Evolutionary conservation across 2,329 filamentous ascomycete species (phyloP), one percentile per base, ranked within the genome.

Genomic region (Diaporthe sp.): DNA sequence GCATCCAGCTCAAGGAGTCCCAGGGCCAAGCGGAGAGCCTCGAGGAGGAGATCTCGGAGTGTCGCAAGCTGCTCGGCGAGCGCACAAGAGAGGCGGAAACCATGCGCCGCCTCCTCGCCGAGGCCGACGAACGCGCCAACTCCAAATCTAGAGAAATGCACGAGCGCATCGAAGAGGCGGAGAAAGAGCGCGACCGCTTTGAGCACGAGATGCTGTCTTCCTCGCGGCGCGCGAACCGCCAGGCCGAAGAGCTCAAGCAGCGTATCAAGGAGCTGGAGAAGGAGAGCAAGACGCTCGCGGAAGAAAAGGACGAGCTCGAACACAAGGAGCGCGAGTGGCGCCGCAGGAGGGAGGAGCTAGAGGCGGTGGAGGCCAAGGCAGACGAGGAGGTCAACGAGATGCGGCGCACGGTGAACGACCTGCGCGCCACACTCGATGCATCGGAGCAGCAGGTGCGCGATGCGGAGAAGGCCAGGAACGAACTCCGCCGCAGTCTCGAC

Each of bases 181-280:
- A 98, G n/a, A 96, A 98, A 82, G 97, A 99, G 84, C 92, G 97
- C 25, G 97, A 99, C 82, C 92, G 95, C 3, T 93, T 95, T 2
- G 96, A 99, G 84, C 96, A 98, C 77, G 96, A 98, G 85, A 92
- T 95, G 3, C 95, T 92, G 80, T 94, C 92, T 0, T 89, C 94
- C 67, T 94, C 93, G 17, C 90, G 96, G 71, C 91, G 94, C 58
- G 92, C 93, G 76, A 91, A 94, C 9, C 90, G 96, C 65, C 97
- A 98, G 86, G 88, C 95, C 4, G 97, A 98, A 82, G 96, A 98
- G 79, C 87, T 98, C 53, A 95, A 93, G 83, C 88, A 89, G 70
- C 94, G 92, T 84, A 88, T 96, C 15, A 92, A 95, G 9, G 96
- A 98, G 77, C 91, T 95, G 0, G 96, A 98, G 85, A 91, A 93